Percentiles rank a stretch among this genome's conserved stretches.
phyloP scores from a whole-genome alignment of 2,329 filamentous ascomycete genomes.

The Alternaria angustiovoidea region DNA sequence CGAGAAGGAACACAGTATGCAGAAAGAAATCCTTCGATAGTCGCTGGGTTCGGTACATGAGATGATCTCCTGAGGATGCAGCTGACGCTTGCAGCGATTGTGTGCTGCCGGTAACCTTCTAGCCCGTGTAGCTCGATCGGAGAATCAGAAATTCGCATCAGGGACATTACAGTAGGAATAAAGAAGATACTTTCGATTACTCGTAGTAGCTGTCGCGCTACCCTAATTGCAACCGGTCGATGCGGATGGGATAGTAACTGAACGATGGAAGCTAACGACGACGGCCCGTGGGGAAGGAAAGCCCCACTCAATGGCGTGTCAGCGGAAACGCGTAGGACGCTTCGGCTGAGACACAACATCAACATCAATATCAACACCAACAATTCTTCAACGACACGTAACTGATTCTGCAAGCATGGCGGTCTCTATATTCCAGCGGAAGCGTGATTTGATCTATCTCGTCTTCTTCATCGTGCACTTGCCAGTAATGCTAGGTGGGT shows the following conservation, averaged over 20 bases:
- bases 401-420: constrained; percentile 27
- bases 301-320: not conserved
- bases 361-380: constrained; percentile 11
- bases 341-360: not conserved
- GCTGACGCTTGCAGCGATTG: not conserved
- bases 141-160: not conserved
- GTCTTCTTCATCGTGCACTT: constrained; percentile 69
- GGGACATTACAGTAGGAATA: not conserved
- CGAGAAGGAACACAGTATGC: not conserved
- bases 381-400: not conserved
- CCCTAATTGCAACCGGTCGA: not conserved
- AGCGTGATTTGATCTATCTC: constrained; percentile 60
- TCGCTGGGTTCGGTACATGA: not conserved
- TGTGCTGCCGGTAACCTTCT: not conserved
- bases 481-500: constrained; percentile 66
- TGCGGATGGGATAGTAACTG: constrained; percentile 1
- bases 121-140: not conserved
- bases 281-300: not conserved
- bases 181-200: not conserved
- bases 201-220: not conserved
- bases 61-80: not conserved
- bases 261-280: not conserved
- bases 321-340: constrained; percentile 1
- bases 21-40: not conserved
- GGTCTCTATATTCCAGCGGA: constrained; percentile 47